Evolutionary conservation across 139 green algal species (phyloP).

Genomic region (Mesotaenium endlicherianum): DNA sequence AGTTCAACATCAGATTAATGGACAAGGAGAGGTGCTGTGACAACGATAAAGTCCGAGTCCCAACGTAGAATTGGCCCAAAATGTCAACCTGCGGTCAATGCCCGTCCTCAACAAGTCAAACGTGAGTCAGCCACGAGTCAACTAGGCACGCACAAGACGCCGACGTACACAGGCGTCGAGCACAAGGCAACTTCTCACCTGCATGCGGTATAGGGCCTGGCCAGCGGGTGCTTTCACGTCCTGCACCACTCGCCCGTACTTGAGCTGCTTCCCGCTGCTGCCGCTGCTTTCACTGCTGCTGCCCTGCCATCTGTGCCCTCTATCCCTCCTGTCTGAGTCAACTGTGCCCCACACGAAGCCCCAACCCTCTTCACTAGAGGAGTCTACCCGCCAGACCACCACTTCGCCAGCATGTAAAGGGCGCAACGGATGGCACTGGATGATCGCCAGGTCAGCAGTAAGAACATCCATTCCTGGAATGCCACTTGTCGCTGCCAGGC

Average conservation of each 20-base stretch:
- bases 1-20: no score
- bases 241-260: slow-evolving; percentile 59
- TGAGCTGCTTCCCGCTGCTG: not conserved
- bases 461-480: slow-evolving; percentile 55
- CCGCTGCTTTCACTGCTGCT: not conserved
- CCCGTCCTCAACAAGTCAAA: no score
- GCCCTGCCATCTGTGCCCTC: not conserved
- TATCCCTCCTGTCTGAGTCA: not conserved
- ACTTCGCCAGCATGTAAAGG: slow-evolving; percentile 58
- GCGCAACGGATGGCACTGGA: slow-evolving; percentile 62
- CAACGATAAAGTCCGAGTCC: no score
- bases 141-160: no score
- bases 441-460: slow-evolving; percentile 53
- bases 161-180: slow-evolving; percentile 51
- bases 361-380: not conserved
- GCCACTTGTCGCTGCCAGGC: not conserved
- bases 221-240: slow-evolving; percentile 49
- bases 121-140: no score
- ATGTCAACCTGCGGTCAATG: no score
- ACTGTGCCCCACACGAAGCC: not conserved
- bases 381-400: not conserved
- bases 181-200: slow-evolving; percentile 22
- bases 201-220: slow-evolving; percentile 51
- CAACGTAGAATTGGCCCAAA: no score
- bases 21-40: no score